Evolutionary conservation across 306 rosid species (phyloP).

Genomic region (Morella rubra): DNA sequence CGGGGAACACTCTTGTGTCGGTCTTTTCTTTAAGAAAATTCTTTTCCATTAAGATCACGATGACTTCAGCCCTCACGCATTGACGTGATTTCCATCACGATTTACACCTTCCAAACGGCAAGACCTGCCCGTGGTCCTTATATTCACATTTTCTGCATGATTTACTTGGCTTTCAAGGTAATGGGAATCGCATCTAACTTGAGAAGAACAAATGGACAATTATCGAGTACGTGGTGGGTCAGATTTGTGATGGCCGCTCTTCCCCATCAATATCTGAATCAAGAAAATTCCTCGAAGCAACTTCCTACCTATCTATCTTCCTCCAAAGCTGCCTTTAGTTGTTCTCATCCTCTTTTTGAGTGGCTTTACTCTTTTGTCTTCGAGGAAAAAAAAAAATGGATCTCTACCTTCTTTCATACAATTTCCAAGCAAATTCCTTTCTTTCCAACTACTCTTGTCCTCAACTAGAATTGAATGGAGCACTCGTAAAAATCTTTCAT

Average conservation of each 20-base stretch:
- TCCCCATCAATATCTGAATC: background rate
- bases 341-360: background rate
- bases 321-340: constrained; percentile 1
- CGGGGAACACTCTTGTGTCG: background rate
- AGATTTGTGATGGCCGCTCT: background rate
- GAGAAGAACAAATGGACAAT: constrained; percentile 3
- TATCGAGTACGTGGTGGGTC: constrained; percentile 21
- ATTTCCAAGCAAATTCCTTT: background rate
- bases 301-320: constrained; percentile 21
- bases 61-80: background rate
- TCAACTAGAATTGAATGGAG: background rate
- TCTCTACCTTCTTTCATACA: background rate
- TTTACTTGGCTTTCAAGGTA: constrained; percentile 41
- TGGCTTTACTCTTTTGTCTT: constrained; percentile 11
- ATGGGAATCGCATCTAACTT: constrained; percentile 21
- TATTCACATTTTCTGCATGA: constrained; percentile 34
- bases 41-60: constrained; percentile 16
- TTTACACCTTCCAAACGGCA: too few relatives aligned
- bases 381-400: background rate
- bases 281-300: constrained; percentile 23
- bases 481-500: background rate
- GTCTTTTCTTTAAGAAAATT: background rate
- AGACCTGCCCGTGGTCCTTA: background rate
- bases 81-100: background rate
- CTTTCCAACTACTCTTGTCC: constrained; percentile 20